A percentile compares a stretch with the other conserved stretches of the same genome.
Evolutionary conservation across 2,329 filamentous ascomycete genomes (phyloP).

Genomic region (Trematosphaeria pertusa): DNA sequence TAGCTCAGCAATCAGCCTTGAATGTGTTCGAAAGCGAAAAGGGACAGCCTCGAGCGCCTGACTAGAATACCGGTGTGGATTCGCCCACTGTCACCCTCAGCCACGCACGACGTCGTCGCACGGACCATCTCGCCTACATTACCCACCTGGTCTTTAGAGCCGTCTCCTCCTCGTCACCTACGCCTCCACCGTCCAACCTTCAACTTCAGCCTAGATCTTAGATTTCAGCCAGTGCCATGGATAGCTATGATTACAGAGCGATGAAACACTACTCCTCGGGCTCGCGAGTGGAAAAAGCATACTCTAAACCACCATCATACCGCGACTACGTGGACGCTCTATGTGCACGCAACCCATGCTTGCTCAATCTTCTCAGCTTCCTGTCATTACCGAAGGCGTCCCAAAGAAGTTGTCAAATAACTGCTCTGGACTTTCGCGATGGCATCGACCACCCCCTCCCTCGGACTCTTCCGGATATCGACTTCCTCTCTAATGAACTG

Average conservation of each 20-base stretch:
- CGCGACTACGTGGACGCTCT: constrained; percentile 10
- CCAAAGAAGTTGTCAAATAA: constrained; percentile 7
- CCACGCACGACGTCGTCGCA: too few species aligned
- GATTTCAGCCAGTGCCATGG: not conserved
- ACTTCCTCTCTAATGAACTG: constrained; percentile 7
- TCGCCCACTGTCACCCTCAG: too few species aligned
- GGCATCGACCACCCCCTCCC: constrained; percentile 3
- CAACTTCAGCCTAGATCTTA: not conserved
- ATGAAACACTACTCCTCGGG: not conserved
- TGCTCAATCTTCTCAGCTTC: constrained; percentile 16
- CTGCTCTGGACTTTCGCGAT: constrained; percentile 15
- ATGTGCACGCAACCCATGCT: constrained; percentile 11
- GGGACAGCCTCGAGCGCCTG: too few species aligned
- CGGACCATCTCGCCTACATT: too few species aligned
- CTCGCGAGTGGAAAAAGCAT: constrained; percentile 1
- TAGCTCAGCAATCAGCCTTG: too few species aligned
- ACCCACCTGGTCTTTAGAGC: too few species aligned
- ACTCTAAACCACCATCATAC: constrained; percentile 9
- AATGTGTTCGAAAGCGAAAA: too few species aligned
- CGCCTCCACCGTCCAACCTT: not conserved
- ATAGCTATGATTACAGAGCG: not conserved
- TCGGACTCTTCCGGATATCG: constrained; percentile 5
- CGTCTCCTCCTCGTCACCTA: too few species aligned
- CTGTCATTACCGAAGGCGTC: constrained; percentile 8
- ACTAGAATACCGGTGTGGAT: too few species aligned